Conservation (phyloP, 177 flowering plant species). For the Vitis hybrid region DNA sequence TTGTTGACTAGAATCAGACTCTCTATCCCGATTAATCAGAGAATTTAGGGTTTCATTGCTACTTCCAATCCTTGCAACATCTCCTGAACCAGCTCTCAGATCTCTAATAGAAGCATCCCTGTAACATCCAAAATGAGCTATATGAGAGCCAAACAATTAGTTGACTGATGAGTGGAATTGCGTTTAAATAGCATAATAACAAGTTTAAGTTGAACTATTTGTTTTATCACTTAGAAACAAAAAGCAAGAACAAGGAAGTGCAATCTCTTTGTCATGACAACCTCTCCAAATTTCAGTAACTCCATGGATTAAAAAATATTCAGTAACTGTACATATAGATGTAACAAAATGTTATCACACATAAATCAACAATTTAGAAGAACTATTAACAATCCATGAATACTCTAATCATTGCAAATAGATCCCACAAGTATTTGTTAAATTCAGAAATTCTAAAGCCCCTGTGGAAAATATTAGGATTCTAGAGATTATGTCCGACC, state of each 20-base stretch:
- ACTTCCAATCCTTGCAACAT: constrained; percentile 55
- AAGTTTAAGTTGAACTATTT: no score
- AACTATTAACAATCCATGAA: no score
- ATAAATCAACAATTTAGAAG: no score
- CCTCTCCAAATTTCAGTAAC: no score
- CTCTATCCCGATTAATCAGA: constrained; percentile 50
- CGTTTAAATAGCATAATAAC: not conserved
- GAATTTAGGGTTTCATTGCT: constrained; percentile 47
- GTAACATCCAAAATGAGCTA: constrained; percentile 10
- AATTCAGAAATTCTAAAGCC: no score
- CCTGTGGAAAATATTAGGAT: no score
- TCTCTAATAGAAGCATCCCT: constrained; percentile 81
- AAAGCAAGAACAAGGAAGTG: not conserved
- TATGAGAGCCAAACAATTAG: not conserved
- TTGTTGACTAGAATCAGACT: constrained; percentile 40
- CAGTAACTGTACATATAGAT: no score
- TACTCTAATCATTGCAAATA: no score
- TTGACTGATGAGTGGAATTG: not conserved
- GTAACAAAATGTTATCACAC: no score
- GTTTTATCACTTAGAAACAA: not conserved
- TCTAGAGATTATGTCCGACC: no score
- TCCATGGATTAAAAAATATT: no score
- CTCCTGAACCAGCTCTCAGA: constrained; percentile 63
- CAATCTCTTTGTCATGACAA: not conserved
- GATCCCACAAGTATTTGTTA: no score